Evolutionary conservation across 148 eudicot species (phyloP), one percentile per base, ranked within the genome.

Genomic region (Chenopodium album): DNA sequence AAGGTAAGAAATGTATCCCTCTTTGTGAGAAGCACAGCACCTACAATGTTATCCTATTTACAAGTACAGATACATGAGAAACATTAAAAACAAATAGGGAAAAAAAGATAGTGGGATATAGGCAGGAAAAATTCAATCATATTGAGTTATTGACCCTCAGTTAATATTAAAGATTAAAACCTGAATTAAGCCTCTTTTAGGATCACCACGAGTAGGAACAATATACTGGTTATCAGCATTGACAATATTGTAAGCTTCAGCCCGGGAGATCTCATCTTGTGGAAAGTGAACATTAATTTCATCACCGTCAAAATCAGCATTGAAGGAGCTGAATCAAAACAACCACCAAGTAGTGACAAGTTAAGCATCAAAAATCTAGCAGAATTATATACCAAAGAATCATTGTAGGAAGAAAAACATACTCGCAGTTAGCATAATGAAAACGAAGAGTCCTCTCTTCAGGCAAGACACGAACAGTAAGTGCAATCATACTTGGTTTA

Each of bases 371-470:
- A 29, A 69, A 56, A 70, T 31, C 10, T 60, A 0, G 10, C 10
- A 48, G 52, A 48, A 48, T 11, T 48, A 48, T 48, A 48, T 9
- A 48, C 10, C 52, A 48, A 5, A 48, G 52, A 48, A 48, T 9
- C 6, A 48, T 48, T 60, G 32, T 9, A 54, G 31, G 44, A 31
- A 7, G 32, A 59, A 6, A 9, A 48, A 82, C 92, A 37, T 84
- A 92, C 99, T 94, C 94, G 99, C 99, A 95, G 80, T 95, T 95
- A 76, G 97, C 98, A 88, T 95, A 95, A 80, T 95, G 99, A 92
- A 95, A 93, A 65, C 99, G 93, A 78, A 95, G 88, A 50, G 99
- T 95, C 87, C 90, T 93, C 85, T 95, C 99, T 81, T 98, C 98
- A 31, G 92, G 91, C 85, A 95, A 85, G 62, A 95, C 91, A 72